Evolutionary conservation across 352 stramenopile species (phyloP), one percentile per base, ranked within the genome.

Genomic region (Phytophthora hybrid): DNA sequence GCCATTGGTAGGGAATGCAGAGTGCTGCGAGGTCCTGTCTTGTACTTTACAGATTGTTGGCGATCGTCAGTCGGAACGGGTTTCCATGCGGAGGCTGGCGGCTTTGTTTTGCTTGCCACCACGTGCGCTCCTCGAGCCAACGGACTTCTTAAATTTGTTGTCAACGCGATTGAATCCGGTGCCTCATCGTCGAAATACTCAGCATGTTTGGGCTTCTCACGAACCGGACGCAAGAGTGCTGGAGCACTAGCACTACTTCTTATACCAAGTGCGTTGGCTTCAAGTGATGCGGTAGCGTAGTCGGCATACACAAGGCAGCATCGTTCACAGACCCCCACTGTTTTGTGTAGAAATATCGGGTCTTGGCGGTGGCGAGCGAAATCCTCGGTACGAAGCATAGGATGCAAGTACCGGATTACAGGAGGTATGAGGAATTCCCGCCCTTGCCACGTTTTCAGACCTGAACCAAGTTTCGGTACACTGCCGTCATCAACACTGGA

Each of bases 291-390:
- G 9, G 89, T 94, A 29, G 78, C 78, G 69, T 93, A 96, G 74
- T 98, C 91, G 9, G 95, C 88, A 71, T 98, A 99, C 5, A 98
- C 89, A 19, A 99, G 82, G 59, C 91, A 99, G 75, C 96, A 99
- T 34, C 73, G 77, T 64, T 99, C 95, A 54, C 97, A 99, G 0
- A 98, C 89, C 2, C 81, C 76, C 5, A 94, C 90, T 4, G 85
- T 91, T 77, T 98, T 99, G 76, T 98, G 96, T 7, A 98, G 73
- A 71, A 99, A 99, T 26, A 99, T 91, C 16, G 96, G 94, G 63
- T 99, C 97, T 60, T 84, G 77, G 11, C 91, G 89, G 63, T 98
- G 97, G 51, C 90, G 83, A 31, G 82, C 72, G 78, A 98, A 99
- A 32, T 97, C 93, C 21, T 92, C 82, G 2, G 82, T 74, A 0